phyloP scores from a whole-genome alignment of 768 basidiomycete species.

The Hygrocybe coccinea region DNA sequence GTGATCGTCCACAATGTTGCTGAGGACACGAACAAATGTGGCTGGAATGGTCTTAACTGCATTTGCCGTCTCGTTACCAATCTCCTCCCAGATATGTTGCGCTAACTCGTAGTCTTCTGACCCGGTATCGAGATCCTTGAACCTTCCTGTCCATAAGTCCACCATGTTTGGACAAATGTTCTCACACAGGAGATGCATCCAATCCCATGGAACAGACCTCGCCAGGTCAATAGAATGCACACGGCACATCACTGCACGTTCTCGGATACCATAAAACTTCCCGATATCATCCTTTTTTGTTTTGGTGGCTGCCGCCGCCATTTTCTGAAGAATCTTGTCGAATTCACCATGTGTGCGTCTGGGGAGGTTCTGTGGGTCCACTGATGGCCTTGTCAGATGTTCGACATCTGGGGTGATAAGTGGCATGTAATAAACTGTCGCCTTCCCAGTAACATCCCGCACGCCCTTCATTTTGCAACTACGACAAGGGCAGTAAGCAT shows the following conservation, averaged over 20 bases:
- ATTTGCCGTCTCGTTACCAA: constrained; percentile 30
- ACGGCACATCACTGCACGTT: constrained; percentile 20
- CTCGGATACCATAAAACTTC: constrained; percentile 28
- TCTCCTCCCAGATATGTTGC: constrained; percentile 27
- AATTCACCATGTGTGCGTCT: constrained; percentile 17
- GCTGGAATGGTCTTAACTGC: constrained; percentile 29
- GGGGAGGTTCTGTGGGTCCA: constrained; percentile 17
- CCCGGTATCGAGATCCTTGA: constrained; percentile 34
- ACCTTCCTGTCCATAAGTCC: constrained; percentile 35
- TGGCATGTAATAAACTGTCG: constrained; percentile 21
- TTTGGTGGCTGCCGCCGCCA: constrained; percentile 4
- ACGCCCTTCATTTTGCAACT: constrained; percentile 30
- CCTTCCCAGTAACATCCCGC: neutral
- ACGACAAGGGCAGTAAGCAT: constrained; percentile 29
- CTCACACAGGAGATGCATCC: constrained; percentile 43
- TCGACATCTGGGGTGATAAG: constrained; percentile 10
- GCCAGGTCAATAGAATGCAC: constrained; percentile 30
- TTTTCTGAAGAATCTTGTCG: neutral
- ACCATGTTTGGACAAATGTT: constrained; percentile 38
- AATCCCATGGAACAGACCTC: constrained; percentile 35
- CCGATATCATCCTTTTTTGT: constrained; percentile 10
- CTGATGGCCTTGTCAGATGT: neutral
- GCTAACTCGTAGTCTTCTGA: constrained; percentile 24
- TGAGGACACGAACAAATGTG: constrained; percentile 26
- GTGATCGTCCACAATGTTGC: constrained; percentile 23